phyloP scores from a whole-genome alignment of 139 green algal genomes.

The Dunaliella primolecta region DNA sequence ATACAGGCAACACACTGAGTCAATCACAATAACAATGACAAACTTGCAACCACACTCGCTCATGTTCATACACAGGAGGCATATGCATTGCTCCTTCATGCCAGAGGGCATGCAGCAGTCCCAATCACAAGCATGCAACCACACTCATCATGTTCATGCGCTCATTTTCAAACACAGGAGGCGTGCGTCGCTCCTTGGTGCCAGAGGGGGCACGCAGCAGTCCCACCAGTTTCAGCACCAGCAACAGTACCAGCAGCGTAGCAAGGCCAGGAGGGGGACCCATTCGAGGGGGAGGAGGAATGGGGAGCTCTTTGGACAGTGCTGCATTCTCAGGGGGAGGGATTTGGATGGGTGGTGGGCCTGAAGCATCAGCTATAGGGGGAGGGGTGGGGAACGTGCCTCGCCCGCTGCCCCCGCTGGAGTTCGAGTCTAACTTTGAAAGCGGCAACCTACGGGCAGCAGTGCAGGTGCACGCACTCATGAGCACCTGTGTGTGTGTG shows the following conservation, averaged over 20 bases:
- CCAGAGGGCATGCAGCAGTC: no score
- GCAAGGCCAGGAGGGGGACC: no score
- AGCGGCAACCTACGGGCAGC: conserved; percentile 40
- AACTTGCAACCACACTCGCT: neutral
- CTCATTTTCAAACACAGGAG: no score
- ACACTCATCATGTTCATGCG: no score
- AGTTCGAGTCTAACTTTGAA: conserved; percentile 37
- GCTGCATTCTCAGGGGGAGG: neutral
- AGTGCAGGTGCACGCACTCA: conserved; percentile 45
- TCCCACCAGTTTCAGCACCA: no score
- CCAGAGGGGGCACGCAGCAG: no score
- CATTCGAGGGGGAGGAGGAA: no score
- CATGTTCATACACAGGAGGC: no score
- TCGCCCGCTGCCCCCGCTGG: neutral
- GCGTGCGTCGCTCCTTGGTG: no score
- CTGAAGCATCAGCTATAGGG: neutral
- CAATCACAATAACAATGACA: neutral
- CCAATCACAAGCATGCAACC: neutral
- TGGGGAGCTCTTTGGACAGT: no score
- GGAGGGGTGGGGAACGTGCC: neutral
- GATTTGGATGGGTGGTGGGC: neutral
- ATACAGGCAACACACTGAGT: neutral
- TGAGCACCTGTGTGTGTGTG: neutral
- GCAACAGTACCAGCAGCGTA: no score
- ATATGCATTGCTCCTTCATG: no score